These are phyloP conservation scores for Phytophthora palmivora DNA, from an alignment of 352 stramenopile species.

Conservation along the genomic window DNA sequence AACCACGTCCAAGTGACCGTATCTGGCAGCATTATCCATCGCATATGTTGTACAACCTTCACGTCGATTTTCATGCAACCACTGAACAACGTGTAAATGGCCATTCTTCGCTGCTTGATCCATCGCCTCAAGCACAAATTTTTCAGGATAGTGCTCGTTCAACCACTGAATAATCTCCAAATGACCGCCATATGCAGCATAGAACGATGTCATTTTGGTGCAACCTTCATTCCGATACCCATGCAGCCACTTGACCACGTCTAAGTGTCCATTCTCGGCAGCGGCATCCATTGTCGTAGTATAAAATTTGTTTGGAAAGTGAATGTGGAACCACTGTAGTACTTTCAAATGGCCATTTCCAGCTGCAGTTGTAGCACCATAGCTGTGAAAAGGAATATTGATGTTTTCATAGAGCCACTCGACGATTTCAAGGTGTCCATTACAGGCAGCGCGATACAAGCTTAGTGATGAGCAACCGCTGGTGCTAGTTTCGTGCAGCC, in stretches of 20 bases:
- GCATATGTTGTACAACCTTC: no score
- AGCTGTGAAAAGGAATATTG: neutral
- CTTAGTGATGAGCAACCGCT: neutral
- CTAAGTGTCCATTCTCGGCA: no score
- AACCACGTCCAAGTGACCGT: no score
- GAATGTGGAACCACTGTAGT: neutral
- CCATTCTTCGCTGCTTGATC: neutral
- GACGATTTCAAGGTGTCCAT: slow-evolving; percentile 1
- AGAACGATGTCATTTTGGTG: neutral
- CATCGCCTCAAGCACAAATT: neutral
- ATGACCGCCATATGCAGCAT: neutral
- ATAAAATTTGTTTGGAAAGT: no score
- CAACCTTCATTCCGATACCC: neutral
- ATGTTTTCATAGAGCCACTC: neutral
- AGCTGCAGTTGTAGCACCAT: neutral
- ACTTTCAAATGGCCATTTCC: neutral
- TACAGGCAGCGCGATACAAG: neutral
- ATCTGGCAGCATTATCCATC: no score
- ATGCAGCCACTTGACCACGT: neutral
- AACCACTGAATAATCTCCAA: neutral
- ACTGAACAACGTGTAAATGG: neutral
- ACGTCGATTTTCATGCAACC: neutral
- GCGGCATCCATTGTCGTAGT: no score
- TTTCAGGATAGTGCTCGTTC: neutral
- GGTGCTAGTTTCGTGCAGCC: neutral